Conservation (phyloP, 1,284 basidiomycete genomes). For the Papiliotrema terrestris region DNA sequence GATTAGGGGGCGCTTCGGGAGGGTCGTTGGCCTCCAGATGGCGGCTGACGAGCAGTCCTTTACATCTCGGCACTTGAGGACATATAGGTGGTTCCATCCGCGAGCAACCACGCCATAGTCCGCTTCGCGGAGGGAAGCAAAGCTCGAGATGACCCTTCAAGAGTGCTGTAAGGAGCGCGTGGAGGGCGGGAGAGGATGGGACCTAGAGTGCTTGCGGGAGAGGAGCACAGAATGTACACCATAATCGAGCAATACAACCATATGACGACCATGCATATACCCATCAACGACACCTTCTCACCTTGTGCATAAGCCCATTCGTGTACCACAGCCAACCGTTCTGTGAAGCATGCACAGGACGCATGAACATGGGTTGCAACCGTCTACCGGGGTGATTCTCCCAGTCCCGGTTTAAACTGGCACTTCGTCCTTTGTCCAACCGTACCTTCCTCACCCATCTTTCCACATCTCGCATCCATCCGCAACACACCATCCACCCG, state of each 20-base stretch:
- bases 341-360: too few relatives aligned
- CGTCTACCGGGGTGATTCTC: too few relatives aligned
- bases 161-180: too few relatives aligned
- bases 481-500: background rate
- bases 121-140: background rate
- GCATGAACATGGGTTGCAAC: too few relatives aligned
- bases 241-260: background rate
- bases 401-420: too few relatives aligned
- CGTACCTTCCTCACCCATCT: background rate
- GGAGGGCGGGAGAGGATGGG: too few relatives aligned
- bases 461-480: background rate
- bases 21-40: too few relatives aligned
- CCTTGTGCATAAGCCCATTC: background rate
- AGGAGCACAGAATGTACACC: too few relatives aligned
- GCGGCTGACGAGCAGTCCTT: slow-evolving; percentile 40
- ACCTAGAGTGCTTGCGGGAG: too few relatives aligned
- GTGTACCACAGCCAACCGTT: too few relatives aligned
- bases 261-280: background rate
- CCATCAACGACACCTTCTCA: background rate
- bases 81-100: slow-evolving; percentile 19
- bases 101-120: background rate
- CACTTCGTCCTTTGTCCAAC: background rate
- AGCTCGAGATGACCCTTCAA: too few relatives aligned
- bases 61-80: slow-evolving; percentile 54
- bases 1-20: too few relatives aligned